Base-by-base conservation (phyloP, 306 rosid species). In the Acmispon strigosus region DNA sequence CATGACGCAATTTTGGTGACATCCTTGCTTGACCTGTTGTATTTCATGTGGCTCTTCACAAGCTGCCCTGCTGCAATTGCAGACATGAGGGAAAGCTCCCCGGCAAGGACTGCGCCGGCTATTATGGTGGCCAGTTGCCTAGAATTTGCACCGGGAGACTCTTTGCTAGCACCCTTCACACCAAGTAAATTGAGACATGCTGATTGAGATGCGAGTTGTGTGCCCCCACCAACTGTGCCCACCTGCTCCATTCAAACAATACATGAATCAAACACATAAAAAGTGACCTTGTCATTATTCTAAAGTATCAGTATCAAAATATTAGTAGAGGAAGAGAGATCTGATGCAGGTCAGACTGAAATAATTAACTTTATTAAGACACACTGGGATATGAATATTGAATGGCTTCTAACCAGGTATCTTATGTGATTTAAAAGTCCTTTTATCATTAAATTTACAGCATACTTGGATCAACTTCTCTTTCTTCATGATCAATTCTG, bases 181-280 rank as follows among this genome's bases (percentile, higher is more conserved):
- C 98, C 98, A 2, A 94, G 92, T 51, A 90, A 69, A 76, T 90
- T 94, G 50, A 94, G 80, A 74, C 98, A 94, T 0, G 98, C 98
- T 5, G 98, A 84, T 34, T 94, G 98, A 2, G 98, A 90, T 10
- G 97, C 94, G 0, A 94, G 88, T 42, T 94, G 96, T n/a, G 98
- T 94, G 4, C 98, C 98, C 39, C 98, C 98, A 69, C 98, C 98
- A 15, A 94, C 95, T 0, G 98, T 94, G 3, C 98, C 98, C 29
- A 94, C 98, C 97, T 89, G 81, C 55, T 62, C 10, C 45, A 58
- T 43, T 42, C 37, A 14, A 19, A 61, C 36, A 12, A 17, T 42
- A 9, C 50, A 69, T 72, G 1, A 39, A 13, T 27, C 68, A 78
- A 16, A 53, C 51, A 27, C 12, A 24, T 2, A 4, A 58, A 44